Percentiles rank a stretch among this genome's conserved stretches.
Conservation (phyloP, 192 early-diverging fungal species). For the Coemansia sp. region DNA sequence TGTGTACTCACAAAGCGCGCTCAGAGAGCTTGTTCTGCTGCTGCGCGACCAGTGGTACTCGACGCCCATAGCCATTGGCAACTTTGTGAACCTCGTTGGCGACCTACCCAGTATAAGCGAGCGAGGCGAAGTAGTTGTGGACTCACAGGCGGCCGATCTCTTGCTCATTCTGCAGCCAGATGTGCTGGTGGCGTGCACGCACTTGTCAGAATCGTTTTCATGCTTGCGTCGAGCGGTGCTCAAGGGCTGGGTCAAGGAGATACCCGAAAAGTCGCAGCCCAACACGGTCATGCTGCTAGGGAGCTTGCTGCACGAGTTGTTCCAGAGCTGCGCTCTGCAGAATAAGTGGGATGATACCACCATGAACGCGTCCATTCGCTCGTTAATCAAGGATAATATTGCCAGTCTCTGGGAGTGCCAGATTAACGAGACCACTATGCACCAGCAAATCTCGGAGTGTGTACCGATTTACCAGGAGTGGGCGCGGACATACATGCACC, state of each 20-base stretch:
- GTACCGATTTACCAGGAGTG: slow-evolving; percentile 61
- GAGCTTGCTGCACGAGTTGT: slow-evolving; percentile 80
- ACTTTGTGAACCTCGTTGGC: slow-evolving; percentile 62
- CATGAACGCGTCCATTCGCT: slow-evolving; percentile 58
- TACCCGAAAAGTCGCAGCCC: slow-evolving; percentile 48
- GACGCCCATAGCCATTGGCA: slow-evolving; percentile 62
- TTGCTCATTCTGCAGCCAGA: slow-evolving; percentile 82
- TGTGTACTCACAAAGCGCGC: slow-evolving; percentile 47
- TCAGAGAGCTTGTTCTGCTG: slow-evolving; percentile 42
- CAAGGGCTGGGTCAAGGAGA: slow-evolving; percentile 64
- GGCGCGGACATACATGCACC: slow-evolving; percentile 56
- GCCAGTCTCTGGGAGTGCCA: slow-evolving; percentile 77
- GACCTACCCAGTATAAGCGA: slow-evolving; percentile 16
- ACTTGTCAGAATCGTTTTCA: slow-evolving; percentile 71
- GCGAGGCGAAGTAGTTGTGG: slow-evolving; percentile 55
- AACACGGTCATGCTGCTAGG: slow-evolving; percentile 73
- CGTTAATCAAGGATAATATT: slow-evolving; percentile 59
- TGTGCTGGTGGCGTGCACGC: slow-evolving; percentile 74
- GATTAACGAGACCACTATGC: slow-evolving; percentile 62
- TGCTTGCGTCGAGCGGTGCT: slow-evolving; percentile 84
- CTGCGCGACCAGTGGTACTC: slow-evolving; percentile 75
- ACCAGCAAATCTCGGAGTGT: slow-evolving; percentile 56
- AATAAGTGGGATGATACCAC: slow-evolving; percentile 63
- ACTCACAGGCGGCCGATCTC: slow-evolving; percentile 55
- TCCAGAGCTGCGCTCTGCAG: slow-evolving; percentile 67